Conservation (phyloP, 257 asterid genomes). For the Primulina huaijiensis region DNA sequence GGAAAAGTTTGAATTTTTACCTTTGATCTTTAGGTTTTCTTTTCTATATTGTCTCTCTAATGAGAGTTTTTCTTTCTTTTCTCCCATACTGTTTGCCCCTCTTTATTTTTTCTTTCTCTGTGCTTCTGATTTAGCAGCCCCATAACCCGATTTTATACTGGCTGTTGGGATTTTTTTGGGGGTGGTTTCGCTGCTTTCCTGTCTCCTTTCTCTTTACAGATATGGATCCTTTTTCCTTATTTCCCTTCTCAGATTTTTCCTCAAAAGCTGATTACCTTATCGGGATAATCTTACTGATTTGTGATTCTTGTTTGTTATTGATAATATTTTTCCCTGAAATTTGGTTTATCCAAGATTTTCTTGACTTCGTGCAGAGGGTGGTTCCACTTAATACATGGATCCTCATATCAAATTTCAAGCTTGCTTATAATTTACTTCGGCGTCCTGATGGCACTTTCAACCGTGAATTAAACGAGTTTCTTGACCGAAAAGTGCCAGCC, state of each 20-base stretch:
- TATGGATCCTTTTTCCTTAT: neutral
- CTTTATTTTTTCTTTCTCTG: neutral
- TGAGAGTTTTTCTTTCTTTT: neutral
- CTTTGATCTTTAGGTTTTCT: neutral
- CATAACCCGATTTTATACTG: neutral
- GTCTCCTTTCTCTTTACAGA: slow-evolving; percentile 16
- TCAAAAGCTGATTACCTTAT: slow-evolving; percentile 4
- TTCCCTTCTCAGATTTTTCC: slow-evolving; percentile 9
- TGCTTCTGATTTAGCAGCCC: neutral
- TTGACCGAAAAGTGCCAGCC: slow-evolving; percentile 39
- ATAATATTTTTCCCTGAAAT: neutral
- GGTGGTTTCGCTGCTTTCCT: slow-evolving; percentile 2
- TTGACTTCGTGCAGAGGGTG: slow-evolving; percentile 32
- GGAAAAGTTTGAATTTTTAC: neutral
- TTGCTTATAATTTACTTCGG: slow-evolving; percentile 45
- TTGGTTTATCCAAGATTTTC: neutral
- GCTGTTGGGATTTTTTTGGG: slow-evolving; percentile 8
- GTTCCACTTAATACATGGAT: slow-evolving; percentile 52
- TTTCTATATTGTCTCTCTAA: neutral
- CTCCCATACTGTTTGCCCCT: neutral
- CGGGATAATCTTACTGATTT: neutral
- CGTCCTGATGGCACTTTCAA: slow-evolving; percentile 48
- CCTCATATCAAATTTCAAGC: slow-evolving; percentile 47
- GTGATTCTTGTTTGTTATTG: neutral
- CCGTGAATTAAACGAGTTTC: slow-evolving; percentile 45